phyloP scores from a whole-genome alignment of 2,329 filamentous ascomycete species.

The Fusarium staphyleae region DNA sequence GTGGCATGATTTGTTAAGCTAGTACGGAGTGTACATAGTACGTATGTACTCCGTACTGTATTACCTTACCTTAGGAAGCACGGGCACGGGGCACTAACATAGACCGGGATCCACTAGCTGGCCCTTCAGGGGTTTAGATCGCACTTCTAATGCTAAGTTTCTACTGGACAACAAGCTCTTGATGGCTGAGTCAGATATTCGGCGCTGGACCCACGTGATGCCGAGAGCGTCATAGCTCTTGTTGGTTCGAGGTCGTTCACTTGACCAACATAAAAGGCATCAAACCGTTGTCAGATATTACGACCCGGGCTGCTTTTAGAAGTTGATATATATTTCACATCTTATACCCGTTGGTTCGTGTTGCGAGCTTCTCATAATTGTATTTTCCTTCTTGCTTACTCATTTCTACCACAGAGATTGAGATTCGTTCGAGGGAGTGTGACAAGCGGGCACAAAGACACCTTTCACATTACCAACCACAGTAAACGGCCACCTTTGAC shows the following conservation, averaged over 20 bases:
- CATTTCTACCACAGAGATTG: conserved; percentile 1
- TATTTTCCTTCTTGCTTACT: neutral
- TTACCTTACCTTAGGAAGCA: too few species aligned
- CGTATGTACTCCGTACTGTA: too few species aligned
- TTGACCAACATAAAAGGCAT: conserved; percentile 9
- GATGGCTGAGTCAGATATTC: conserved; percentile 20
- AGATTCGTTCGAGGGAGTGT: conserved; percentile 13
- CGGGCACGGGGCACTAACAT: too few species aligned
- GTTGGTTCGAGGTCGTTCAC: neutral
- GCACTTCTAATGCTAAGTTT: conserved; percentile 5
- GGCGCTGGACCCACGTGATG: conserved; percentile 23
- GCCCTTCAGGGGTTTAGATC: too few species aligned
- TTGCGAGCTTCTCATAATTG: neutral
- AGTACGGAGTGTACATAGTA: too few species aligned
- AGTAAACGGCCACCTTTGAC: conserved; percentile 4
- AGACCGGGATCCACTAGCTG: too few species aligned
- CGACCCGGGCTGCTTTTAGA: conserved; percentile 3
- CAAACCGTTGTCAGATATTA: neutral
- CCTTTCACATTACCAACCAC: conserved; percentile 26
- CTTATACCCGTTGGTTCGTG: neutral
- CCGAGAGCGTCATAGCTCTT: conserved; percentile 26
- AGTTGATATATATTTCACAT: neutral
- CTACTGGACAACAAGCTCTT: conserved; percentile 25
- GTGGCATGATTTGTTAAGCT: too few species aligned
- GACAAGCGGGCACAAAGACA: conserved; percentile 31